Conservation (phyloP, 2,329 filamentous ascomycete species). For the Emericellopsis cladophorae region DNA sequence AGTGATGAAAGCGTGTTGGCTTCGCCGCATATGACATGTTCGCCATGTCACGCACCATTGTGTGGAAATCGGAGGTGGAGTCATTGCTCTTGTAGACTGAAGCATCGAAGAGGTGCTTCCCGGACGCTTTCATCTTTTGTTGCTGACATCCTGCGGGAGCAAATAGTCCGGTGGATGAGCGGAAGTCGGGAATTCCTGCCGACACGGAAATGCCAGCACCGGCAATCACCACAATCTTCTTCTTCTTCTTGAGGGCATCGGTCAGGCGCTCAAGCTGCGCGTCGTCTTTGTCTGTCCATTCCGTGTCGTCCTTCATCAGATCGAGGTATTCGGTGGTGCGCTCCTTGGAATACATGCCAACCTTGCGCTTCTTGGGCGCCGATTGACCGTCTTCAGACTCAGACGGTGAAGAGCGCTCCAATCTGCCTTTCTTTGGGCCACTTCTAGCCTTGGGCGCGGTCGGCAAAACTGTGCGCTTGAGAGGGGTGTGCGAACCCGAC, state of each 20-base stretch:
- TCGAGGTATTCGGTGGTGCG: conserved; percentile 77
- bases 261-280: conserved; percentile 58
- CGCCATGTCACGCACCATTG: conserved; percentile 87
- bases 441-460: background rate
- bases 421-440: no score
- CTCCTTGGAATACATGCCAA: conserved; percentile 34
- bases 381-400: conserved; percentile 42
- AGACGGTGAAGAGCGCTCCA: conserved; percentile 5
- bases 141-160: conserved; percentile 72
- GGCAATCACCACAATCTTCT: conserved; percentile 93
- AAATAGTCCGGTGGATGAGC: conserved; percentile 83
- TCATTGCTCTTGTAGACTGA: conserved; percentile 90
- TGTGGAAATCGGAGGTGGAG: conserved; percentile 83
- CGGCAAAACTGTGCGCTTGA: conserved; percentile 24
- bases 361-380: conserved; percentile 65
- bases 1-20: conserved; percentile 84
- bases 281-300: conserved; percentile 29
- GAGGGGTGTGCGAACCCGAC: conserved; percentile 38
- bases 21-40: conserved; percentile 63
- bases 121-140: conserved; percentile 79
- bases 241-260: conserved; percentile 68
- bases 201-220: conserved; percentile 96
- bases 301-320: conserved; percentile 40
- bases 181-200: conserved; percentile 93
- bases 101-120: conserved; percentile 92